phyloP scores from a whole-genome alignment of 768 basidiomycete species.

The Pleurotus pulmonarius region DNA sequence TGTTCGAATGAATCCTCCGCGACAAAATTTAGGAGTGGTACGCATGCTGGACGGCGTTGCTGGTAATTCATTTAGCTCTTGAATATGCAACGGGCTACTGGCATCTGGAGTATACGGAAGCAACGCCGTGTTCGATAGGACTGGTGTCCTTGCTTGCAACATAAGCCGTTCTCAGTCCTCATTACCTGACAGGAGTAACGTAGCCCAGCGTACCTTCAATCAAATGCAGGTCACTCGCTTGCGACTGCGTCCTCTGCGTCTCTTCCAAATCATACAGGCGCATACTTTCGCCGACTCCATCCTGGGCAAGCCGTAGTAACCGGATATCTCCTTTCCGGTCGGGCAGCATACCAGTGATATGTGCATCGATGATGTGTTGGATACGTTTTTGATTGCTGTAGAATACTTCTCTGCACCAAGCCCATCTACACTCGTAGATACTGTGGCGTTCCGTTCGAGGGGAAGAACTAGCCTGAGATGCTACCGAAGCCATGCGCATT shows the following conservation, averaged over 20 bases:
- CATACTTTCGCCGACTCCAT: slow-evolving; percentile 38
- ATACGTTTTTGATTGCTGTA: slow-evolving; percentile 31
- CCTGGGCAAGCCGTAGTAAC: slow-evolving; percentile 37
- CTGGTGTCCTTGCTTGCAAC: neutral
- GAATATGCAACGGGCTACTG: neutral
- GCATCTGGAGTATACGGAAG: neutral
- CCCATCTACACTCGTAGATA: slow-evolving; percentile 40
- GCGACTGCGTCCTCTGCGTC: neutral
- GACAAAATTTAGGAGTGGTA: no score
- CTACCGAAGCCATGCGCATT: neutral
- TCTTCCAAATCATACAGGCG: slow-evolving; percentile 15
- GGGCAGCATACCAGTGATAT: slow-evolving; percentile 41
- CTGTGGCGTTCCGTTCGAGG: neutral
- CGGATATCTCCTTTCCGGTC: slow-evolving; percentile 41
- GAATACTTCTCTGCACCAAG: slow-evolving; percentile 47
- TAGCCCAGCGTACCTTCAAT: no score
- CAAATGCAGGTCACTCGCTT: no score
- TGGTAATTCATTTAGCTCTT: neutral
- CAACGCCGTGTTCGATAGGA: neutral
- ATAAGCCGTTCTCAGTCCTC: no score
- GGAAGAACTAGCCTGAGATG: neutral
- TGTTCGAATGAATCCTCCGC: neutral
- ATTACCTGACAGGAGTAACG: no score
- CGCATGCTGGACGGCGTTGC: neutral
- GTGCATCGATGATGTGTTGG: slow-evolving; percentile 44